These are phyloP conservation scores for Paracoccidioides lutzii DNA, from an alignment of 2,329 filamentous ascomycete genomes.

Conservation along the genomic window DNA sequence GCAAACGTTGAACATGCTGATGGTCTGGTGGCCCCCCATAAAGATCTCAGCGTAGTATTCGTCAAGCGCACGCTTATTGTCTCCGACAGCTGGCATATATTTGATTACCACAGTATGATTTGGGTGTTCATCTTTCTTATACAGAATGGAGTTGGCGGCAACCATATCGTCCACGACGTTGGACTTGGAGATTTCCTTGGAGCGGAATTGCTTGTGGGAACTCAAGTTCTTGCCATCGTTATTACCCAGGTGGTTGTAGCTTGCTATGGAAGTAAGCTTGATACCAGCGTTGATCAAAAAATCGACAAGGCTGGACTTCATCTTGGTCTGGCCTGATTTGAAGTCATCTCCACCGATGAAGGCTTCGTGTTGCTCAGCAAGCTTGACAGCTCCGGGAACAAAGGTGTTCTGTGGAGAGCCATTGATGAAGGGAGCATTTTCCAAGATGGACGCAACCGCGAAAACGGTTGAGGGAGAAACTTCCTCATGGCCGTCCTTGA, in stretches of 20 bases:
- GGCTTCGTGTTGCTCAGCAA: conserved; percentile 72
- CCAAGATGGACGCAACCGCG: conserved; percentile 84
- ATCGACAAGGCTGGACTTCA: conserved; percentile 98
- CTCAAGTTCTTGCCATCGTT: conserved; percentile 98
- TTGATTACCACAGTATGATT: conserved; percentile 99
- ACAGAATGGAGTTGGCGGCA: conserved; percentile 81
- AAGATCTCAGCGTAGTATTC: conserved; percentile 99
- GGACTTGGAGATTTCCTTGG: conserved; percentile 98
- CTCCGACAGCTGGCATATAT: conserved; percentile 98
- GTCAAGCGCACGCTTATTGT: conserved; percentile 97
- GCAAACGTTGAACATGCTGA: conserved; percentile 96
- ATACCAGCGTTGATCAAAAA: conserved; percentile 98
- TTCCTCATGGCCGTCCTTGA: conserved; percentile 75
- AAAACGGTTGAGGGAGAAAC: conserved; percentile 94
- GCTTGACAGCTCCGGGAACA: conserved; percentile 77
- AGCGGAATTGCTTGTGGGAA: conserved; percentile 96
- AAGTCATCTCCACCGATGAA: conserved; percentile 98
- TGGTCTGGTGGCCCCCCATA: conserved; percentile 95
- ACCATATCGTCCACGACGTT: conserved; percentile 99
- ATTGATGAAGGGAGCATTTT: conserved; percentile 91
- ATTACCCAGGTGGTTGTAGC: conserved; percentile 99
- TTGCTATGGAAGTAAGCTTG: conserved; percentile 95
- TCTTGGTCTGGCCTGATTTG: conserved; percentile 99
- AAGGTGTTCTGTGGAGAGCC: conserved; percentile 99
- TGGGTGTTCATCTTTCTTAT: conserved; percentile 83